phyloP scores from a whole-genome alignment of 257 asterid species.

The Nicotiana obtusifolia region DNA sequence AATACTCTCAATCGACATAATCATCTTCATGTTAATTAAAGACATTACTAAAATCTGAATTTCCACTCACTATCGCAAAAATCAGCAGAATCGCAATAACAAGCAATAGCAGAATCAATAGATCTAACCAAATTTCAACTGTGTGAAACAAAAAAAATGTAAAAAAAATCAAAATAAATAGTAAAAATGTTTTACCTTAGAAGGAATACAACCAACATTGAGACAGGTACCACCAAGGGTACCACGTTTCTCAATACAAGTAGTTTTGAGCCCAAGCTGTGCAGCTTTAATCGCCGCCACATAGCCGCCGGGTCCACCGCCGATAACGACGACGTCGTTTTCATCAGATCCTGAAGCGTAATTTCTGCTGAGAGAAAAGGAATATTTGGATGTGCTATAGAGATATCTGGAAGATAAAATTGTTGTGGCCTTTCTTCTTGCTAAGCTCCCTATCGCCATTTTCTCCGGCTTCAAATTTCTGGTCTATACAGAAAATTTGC shows the following conservation, averaged over 20 bases:
- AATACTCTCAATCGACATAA: background rate
- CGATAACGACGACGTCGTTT: conserved; percentile 84
- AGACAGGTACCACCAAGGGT: conserved; percentile 95
- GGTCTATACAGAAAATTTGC: background rate
- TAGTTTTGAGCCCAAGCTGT: conserved; percentile 88
- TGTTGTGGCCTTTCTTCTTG: background rate
- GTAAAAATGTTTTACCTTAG: conserved; percentile 47
- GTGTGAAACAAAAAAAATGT: too few species aligned
- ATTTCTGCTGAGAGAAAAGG: conserved; percentile 20
- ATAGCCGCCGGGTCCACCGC: conserved; percentile 98
- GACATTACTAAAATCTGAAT: background rate
- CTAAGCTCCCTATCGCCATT: background rate
- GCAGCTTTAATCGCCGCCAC: conserved; percentile 99
- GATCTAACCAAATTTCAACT: too few species aligned
- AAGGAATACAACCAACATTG: conserved; percentile 97
- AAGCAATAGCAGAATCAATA: background rate
- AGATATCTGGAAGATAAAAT: background rate
- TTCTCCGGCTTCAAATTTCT: background rate
- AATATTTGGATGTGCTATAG: background rate
- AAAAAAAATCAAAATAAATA: background rate
- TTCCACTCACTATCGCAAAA: background rate
- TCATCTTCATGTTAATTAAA: background rate
- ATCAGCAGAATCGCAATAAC: background rate
- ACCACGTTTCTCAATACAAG: conserved; percentile 97
- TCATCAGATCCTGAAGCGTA: conserved; percentile 33